These are phyloP conservation scores for Curvularia spicifera DNA, from an alignment of 2,329 filamentous ascomycete genomes.

Conservation along the genomic window DNA sequence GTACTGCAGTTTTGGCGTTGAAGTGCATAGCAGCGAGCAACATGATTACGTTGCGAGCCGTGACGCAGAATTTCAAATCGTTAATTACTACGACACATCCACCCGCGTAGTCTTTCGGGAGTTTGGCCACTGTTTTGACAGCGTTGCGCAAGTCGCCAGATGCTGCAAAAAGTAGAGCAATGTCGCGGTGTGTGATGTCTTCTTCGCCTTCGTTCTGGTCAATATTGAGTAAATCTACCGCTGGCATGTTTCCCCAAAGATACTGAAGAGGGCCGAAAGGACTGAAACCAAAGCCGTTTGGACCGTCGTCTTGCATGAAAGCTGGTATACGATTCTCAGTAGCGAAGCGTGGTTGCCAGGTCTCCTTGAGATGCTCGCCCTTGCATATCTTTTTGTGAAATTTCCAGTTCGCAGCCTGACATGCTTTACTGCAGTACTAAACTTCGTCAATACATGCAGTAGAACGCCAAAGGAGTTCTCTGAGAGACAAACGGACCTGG, in stretches of 20 bases:
- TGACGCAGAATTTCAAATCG: constrained; percentile 50
- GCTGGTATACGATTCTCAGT: neutral
- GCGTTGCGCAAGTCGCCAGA: constrained; percentile 56
- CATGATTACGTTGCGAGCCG: constrained; percentile 51
- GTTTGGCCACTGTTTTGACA: constrained; percentile 48
- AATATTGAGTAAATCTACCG: constrained; percentile 46
- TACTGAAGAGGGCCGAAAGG: neutral
- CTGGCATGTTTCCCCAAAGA: neutral
- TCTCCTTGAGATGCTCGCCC: neutral
- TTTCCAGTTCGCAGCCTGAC: constrained; percentile 3
- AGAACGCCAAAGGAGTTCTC: neutral
- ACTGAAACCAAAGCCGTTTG: neutral
- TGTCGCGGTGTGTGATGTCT: constrained; percentile 23
- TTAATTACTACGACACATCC: constrained; percentile 47
- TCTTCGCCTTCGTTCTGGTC: constrained; percentile 37
- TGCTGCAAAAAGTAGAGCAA: constrained; percentile 50
- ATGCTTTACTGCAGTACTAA: constrained; percentile 7
- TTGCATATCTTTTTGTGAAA: constrained; percentile 4
- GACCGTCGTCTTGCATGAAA: neutral
- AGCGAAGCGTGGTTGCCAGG: neutral
- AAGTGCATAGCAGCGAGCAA: constrained; percentile 45
- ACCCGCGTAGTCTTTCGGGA: constrained; percentile 41
- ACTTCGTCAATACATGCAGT: neutral
- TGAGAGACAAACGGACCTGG: neutral
- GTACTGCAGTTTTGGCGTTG: constrained; percentile 28